These are phyloP conservation scores for Fonsecaea pedrosoi DNA, from an alignment of 2,329 filamentous ascomycete species.

Conservation along the genomic window DNA sequence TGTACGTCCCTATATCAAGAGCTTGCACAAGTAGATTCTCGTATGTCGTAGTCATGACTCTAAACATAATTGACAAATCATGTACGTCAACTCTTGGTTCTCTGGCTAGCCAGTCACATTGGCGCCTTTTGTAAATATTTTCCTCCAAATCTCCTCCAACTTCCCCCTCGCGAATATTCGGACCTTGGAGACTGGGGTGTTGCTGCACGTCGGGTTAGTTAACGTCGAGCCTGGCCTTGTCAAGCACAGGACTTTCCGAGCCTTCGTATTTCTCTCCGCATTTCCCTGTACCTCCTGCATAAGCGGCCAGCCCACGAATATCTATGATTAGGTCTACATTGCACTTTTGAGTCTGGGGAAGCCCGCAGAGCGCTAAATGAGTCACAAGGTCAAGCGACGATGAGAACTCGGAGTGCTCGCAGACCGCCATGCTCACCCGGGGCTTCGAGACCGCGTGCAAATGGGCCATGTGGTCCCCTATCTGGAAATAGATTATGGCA, in stretches of 20 bases:
- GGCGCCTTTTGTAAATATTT: too few species aligned
- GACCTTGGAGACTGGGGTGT: neutral
- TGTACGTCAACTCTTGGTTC: too few species aligned
- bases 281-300: conserved; percentile 19
- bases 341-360: conserved; percentile 33
- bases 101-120: too few species aligned
- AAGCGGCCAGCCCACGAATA: conserved; percentile 25
- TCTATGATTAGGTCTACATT: conserved; percentile 22
- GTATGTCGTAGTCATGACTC: too few species aligned
- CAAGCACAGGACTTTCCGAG: conserved; percentile 18
- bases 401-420: conserved; percentile 22
- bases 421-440: conserved; percentile 23
- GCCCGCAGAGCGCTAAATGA: conserved; percentile 8
- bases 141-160: too few species aligned
- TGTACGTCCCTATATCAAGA: too few species aligned
- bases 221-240: too few species aligned
- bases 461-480: conserved; percentile 7
- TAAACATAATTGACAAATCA: too few species aligned
- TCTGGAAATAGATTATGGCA: conserved; percentile 14
- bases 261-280: conserved; percentile 15
- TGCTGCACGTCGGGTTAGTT: conserved; percentile 5
- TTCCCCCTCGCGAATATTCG: neutral
- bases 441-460: conserved; percentile 12
- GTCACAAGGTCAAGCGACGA: conserved; percentile 26
- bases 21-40: too few species aligned